These are phyloP conservation scores for Pestalotiopsis sp. DNA, from an alignment of 2,329 filamentous ascomycete genomes.

Conservation along the genomic window DNA sequence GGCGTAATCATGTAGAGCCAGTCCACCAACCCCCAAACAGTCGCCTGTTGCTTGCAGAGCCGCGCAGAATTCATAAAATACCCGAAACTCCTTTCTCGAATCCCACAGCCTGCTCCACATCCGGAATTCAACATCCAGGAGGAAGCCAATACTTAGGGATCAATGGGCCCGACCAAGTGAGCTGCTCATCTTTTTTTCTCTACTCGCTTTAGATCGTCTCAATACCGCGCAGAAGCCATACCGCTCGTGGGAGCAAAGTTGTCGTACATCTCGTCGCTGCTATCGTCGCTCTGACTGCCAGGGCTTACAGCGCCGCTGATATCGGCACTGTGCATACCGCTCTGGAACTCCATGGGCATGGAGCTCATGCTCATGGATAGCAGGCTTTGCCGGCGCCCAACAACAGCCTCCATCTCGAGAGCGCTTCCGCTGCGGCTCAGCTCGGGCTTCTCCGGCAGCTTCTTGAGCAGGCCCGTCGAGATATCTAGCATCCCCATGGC, in stretches of 20 bases:
- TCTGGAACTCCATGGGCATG: slow-evolving; percentile 34
- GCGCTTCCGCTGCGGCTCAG: slow-evolving; percentile 57
- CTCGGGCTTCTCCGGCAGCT: slow-evolving; percentile 69
- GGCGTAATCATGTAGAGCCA: slow-evolving; percentile 4
- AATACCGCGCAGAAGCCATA: slow-evolving; percentile 30
- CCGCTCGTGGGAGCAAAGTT: slow-evolving; percentile 37
- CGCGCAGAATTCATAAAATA: neutral
- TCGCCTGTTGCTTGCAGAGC: neutral
- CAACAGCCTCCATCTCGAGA: slow-evolving; percentile 43
- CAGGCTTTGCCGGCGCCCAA: slow-evolving; percentile 34
- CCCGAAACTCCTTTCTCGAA: neutral
- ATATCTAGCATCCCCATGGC: slow-evolving; percentile 79
- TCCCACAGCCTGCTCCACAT: neutral
- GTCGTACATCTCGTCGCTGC: slow-evolving; percentile 59
- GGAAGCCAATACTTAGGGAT: neutral
- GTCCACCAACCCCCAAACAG: neutral
- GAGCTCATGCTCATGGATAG: slow-evolving; percentile 25
- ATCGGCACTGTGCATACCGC: slow-evolving; percentile 46
- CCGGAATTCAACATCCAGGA: neutral
- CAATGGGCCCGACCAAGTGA: too few species aligned
- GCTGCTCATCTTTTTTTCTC: neutral
- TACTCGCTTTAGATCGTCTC: slow-evolving; percentile 12
- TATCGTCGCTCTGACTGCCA: slow-evolving; percentile 44
- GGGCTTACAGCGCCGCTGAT: slow-evolving; percentile 54
- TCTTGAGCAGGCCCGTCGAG: slow-evolving; percentile 66